Conservation (phyloP, 2,329 filamentous ascomycete genomes). For the Phyllosticta citriasiana region DNA sequence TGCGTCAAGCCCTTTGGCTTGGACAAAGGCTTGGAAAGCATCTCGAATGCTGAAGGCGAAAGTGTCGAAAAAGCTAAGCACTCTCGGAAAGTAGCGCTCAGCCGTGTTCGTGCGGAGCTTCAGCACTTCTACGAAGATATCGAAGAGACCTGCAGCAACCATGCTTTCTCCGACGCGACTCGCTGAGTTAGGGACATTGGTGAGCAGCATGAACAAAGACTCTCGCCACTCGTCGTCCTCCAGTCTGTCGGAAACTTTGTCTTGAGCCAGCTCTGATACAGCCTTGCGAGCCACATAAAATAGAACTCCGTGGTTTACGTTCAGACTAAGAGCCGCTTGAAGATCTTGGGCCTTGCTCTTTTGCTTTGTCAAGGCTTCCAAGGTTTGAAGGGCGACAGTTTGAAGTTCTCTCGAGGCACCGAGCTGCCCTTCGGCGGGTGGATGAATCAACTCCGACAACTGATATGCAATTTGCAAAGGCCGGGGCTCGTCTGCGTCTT, state of each 20-base stretch:
- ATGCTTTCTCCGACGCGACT: conserved; percentile 71
- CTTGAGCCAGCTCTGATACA: conserved; percentile 61
- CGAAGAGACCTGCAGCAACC: conserved; percentile 79
- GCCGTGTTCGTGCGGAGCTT: conserved; percentile 73
- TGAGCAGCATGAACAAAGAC: conserved; percentile 76
- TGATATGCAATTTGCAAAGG: conserved; percentile 86
- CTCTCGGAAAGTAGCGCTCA: conserved; percentile 70
- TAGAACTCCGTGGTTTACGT: conserved; percentile 90
- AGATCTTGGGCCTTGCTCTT: conserved; percentile 71
- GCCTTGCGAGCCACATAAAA: conserved; percentile 89
- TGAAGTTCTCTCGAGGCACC: conserved; percentile 68
- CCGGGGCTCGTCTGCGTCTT: conserved; percentile 82
- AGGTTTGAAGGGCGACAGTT: conserved; percentile 66
- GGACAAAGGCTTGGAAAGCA: conserved; percentile 74
- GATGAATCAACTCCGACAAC: conserved; percentile 82
- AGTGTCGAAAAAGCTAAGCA: conserved; percentile 79
- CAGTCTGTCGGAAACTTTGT: conserved; percentile 22
- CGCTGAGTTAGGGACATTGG: conserved; percentile 60
- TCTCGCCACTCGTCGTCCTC: conserved; percentile 78
- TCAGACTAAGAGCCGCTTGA: conserved; percentile 81
- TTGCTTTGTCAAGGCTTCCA: conserved; percentile 79
- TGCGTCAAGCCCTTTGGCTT: conserved; percentile 75
- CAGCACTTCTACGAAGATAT: conserved; percentile 80
- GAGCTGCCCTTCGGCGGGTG: conserved; percentile 58
- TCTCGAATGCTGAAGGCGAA: conserved; percentile 78